Evolutionary conservation across 495 filamentous ascomycete species (phyloP), one percentile per base, ranked within the genome.

Genomic region (Glonium stellatum): DNA sequence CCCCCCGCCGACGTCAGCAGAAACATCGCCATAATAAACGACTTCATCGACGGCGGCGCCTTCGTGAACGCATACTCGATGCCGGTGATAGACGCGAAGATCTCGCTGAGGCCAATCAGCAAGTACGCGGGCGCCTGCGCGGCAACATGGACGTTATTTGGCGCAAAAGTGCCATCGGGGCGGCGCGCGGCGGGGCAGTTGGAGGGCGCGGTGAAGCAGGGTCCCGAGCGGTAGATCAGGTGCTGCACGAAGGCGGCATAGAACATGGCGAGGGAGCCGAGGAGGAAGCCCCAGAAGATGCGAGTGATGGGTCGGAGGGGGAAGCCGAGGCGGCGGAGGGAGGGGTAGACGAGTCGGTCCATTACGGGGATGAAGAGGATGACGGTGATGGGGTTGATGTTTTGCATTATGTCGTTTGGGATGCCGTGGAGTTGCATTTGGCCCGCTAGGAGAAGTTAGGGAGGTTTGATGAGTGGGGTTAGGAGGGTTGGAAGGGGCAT

Each of bases 51-150:
- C 61, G 76, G 79, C 6, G 89, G 89, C 0, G 89, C 87, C 73
- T 92, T 89, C 65, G 83, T 87, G 70, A 84, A 90, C 5, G 88
- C 89, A 59, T 91, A 90, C 64, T 84, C 82, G 25, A 65, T 68
- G 47, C 61, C 71, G 61, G 61, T 71, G 64, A 88, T 79, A 51
- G 78, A 83, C 0, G 85, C 84, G 60, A 89, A 79, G 61, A 88
- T 87, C 72, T 89, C 87, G n/a, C 83, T 83, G n/a, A 89, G 73
- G 60, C 79, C 87, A 55, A 87, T 82, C 12, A 89, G 64, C 23
- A 64, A 54, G 42, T 67, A 66, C 4, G 64, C 60, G 9, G 67
- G 67, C 4, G 64, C 39, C 34, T 71, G 70, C 54, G 57, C 61
- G 13, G 62, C 65, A 21, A 65, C 62, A 22, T 68, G 65, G 22